These are phyloP conservation scores for Filobasidium wieringae DNA, from an alignment of 768 basidiomycete species.

Conservation along the genomic window DNA sequence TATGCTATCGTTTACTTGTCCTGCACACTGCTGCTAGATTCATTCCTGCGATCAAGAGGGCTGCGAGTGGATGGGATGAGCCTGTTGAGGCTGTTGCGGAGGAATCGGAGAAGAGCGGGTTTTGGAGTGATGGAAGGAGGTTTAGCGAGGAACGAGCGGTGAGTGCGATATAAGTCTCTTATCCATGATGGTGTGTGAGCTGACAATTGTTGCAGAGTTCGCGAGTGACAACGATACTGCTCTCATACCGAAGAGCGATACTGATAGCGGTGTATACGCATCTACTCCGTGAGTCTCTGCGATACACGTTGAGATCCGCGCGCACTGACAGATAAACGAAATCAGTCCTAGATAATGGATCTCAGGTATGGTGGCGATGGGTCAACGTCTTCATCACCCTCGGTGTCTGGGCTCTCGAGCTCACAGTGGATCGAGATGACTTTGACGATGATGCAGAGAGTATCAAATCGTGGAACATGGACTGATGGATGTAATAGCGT, in stretches of 20 bases:
- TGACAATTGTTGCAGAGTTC: conserved; percentile 22
- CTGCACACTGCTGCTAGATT: conserved; percentile 36
- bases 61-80: conserved; percentile 30
- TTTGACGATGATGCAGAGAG: conserved; percentile 32
- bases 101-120: conserved; percentile 14
- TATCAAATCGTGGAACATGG: conserved; percentile 35
- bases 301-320: too few relatives aligned
- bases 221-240: conserved; percentile 34
- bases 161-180: conserved; percentile 3
- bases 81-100: conserved; percentile 2
- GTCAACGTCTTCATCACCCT: conserved; percentile 11
- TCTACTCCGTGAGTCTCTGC: conserved; percentile 28
- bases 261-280: conserved; percentile 40
- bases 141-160: conserved; percentile 34
- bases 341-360: conserved; percentile 35
- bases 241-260: conserved; percentile 37
- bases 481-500: conserved; percentile 13
- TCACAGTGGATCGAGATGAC: conserved; percentile 30
- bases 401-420: conserved; percentile 36
- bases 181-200: not conserved
- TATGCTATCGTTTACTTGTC: conserved; percentile 38
- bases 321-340: too few relatives aligned
- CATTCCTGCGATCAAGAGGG: conserved; percentile 35
- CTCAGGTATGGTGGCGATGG: conserved; percentile 36
- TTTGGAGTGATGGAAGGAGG: conserved; percentile 35